Base-by-base conservation (phyloP, 2,329 filamentous ascomycete species). In the Elsinoe perseae region DNA sequence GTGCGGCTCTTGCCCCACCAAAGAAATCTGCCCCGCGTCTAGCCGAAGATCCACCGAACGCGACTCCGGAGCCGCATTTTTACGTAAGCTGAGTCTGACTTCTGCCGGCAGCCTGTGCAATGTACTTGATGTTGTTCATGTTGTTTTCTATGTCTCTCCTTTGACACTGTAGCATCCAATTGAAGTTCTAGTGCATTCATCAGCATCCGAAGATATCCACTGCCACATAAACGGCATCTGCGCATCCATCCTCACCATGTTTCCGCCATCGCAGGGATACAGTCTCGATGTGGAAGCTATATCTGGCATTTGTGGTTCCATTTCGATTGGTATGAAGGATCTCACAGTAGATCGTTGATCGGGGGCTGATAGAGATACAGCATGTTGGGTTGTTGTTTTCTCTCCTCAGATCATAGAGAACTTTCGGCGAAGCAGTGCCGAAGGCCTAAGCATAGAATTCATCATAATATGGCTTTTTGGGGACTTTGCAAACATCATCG, bases 341-440 rank as follows among this genome's bases (percentile, higher is more conserved):
- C 5, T 8, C 20, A n/a, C 21, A 18, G 32, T 8, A 16, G 32
- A 36, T 9, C 8, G 48, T 10, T 14, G 2, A 20, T 34, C 10
- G 25, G 9, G 36, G 4, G 1, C 23, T 46, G 5, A 43, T 42
- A n/a, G 14, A 38, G 12, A 21, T 16, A 20, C 25, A 61, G 91
- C 91, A 52, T 96, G 91, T 69, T 96, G 93, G 93, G 87, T 97
- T 57, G 89, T 97, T 32, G 93, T 98, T 57, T 98, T 96, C 75
- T 93, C 89, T 0, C 93, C 93, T 1, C 93, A 98, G 65, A 96
- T 98, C 64, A 85, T 95, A 64, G 89, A 95, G 67, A 96, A 96
- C 69, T 96, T 95, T 74, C 85, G 84, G 61, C 82, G 90, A 56
- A 77, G 82, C 62, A 95, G 87, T 38, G 89, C 90, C 57, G 89